Evolutionary conservation across 768 basidiomycete species (phyloP).

Genomic region (Termitomyces sp.): DNA sequence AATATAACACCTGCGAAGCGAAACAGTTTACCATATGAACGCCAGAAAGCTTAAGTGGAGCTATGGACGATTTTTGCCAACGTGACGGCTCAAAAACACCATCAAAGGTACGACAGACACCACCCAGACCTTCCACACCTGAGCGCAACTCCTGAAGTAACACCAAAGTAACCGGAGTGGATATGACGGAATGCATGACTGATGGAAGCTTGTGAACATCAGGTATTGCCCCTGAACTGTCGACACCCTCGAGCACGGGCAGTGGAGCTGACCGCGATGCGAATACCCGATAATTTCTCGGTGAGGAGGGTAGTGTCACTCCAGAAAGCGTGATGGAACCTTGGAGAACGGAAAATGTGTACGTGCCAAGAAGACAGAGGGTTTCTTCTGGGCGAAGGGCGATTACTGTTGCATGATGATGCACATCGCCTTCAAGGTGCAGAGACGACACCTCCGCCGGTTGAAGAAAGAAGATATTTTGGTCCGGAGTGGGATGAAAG

Average conservation of each 20-base stretch:
- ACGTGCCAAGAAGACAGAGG: slow-evolving; percentile 67
- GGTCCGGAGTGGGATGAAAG: slow-evolving; percentile 39
- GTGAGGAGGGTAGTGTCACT: slow-evolving; percentile 39
- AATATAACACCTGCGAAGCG: background rate
- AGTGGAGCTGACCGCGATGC: slow-evolving; percentile 80
- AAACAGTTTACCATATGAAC: slow-evolving; percentile 41
- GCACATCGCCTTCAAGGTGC: slow-evolving; percentile 17
- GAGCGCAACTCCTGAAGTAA: slow-evolving; percentile 55
- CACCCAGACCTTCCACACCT: slow-evolving; percentile 64
- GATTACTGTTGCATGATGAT: slow-evolving; percentile 29
- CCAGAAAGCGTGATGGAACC: slow-evolving; percentile 62
- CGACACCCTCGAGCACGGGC: slow-evolving; percentile 38
- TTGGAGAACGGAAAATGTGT: slow-evolving; percentile 55
- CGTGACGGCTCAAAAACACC: slow-evolving; percentile 56
- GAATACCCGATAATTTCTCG: slow-evolving; percentile 49
- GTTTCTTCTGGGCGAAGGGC: slow-evolving; percentile 45
- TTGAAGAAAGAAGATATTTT: slow-evolving; percentile 45
- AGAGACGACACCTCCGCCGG: slow-evolving; percentile 31
- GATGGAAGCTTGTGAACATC: slow-evolving; percentile 14
- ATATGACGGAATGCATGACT: slow-evolving; percentile 14
- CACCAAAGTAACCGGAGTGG: slow-evolving; percentile 35
- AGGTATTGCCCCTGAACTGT: slow-evolving; percentile 10
- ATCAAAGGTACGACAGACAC: slow-evolving; percentile 58
- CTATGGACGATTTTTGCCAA: slow-evolving; percentile 29
- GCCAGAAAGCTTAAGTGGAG: slow-evolving; percentile 41